Evolutionary conservation across 2,329 filamentous ascomycete genomes (phyloP).

Genomic region (Cercospora berteroae): DNA sequence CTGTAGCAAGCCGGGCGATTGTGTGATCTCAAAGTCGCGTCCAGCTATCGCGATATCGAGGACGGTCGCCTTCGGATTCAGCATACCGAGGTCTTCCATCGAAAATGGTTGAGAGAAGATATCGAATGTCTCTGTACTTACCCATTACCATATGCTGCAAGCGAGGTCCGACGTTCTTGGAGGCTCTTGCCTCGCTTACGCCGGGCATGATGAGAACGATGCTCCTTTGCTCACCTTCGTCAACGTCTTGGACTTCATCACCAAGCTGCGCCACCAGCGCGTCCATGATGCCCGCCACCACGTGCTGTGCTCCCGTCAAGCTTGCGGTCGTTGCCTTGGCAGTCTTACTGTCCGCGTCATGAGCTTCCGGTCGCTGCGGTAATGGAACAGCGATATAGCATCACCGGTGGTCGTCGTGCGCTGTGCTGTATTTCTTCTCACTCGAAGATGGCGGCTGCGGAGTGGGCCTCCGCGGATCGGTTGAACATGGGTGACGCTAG

Average conservation of each 20-base stretch:
- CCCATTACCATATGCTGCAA: conserved; percentile 15
- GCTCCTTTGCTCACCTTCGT: conserved; percentile 24
- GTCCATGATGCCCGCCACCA: conserved; percentile 12
- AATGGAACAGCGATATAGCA: background rate
- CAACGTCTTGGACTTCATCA: conserved; percentile 23
- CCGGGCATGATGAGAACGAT: background rate
- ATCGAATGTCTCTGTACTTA: conserved; percentile 72
- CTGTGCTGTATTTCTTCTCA: background rate
- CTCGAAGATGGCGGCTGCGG: background rate
- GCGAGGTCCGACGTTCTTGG: background rate
- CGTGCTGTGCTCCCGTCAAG: background rate
- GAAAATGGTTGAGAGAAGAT: conserved; percentile 76
- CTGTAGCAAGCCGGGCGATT: conserved; percentile 78
- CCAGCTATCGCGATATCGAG: conserved; percentile 58
- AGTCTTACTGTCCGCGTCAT: background rate
- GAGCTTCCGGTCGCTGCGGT: background rate
- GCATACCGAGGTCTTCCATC: conserved; percentile 77
- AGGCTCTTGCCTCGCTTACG: background rate
- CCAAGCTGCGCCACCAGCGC: conserved; percentile 20
- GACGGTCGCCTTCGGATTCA: conserved; percentile 66
- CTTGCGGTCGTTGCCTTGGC: background rate
- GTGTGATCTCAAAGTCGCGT: conserved; percentile 71
- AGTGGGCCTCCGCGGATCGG: background rate
- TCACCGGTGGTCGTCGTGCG: background rate
- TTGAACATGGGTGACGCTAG: background rate